phyloP scores from a whole-genome alignment of 805 yeast genomes.

The Candida adriatica region DNA sequence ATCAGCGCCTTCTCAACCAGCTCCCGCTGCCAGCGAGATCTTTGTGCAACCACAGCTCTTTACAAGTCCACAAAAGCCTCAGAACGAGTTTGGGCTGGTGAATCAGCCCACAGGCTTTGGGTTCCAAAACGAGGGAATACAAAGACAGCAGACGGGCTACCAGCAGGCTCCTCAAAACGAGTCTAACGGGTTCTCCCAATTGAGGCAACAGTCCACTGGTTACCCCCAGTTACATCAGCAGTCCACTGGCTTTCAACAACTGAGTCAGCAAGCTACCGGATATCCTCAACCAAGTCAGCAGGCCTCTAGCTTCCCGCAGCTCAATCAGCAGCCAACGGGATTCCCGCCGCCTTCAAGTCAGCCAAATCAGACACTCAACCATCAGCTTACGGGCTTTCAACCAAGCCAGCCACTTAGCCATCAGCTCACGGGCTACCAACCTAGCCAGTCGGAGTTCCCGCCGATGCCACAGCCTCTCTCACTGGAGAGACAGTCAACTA shows the following conservation, averaged over 20 bases:
- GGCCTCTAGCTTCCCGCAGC: too few species aligned
- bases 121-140: slow-evolving; percentile 8
- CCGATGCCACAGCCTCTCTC: too few species aligned
- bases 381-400: too few species aligned
- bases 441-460: too few species aligned
- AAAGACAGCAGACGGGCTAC: background rate
- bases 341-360: too few species aligned
- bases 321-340: too few species aligned
- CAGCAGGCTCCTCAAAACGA: slow-evolving; percentile 1
- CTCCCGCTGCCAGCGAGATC: slow-evolving; percentile 13
- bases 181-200: slow-evolving; percentile 7
- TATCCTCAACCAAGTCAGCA: too few species aligned
- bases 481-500: too few species aligned
- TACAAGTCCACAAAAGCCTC: slow-evolving; percentile 13
- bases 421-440: too few species aligned
- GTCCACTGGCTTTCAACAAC: slow-evolving; percentile 46
- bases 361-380: too few species aligned
- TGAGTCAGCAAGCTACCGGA: slow-evolving; percentile 53
- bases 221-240: slow-evolving; percentile 40
- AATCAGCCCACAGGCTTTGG: slow-evolving; percentile 24
- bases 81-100: slow-evolving; percentile 6
- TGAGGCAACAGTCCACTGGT: slow-evolving; percentile 15
- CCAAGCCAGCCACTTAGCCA: too few species aligned
- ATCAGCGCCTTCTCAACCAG: background rate
- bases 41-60: slow-evolving; percentile 15